phyloP scores from a whole-genome alignment of 2,329 filamentous ascomycete species.

The Coniochaeta hoffmannii region DNA sequence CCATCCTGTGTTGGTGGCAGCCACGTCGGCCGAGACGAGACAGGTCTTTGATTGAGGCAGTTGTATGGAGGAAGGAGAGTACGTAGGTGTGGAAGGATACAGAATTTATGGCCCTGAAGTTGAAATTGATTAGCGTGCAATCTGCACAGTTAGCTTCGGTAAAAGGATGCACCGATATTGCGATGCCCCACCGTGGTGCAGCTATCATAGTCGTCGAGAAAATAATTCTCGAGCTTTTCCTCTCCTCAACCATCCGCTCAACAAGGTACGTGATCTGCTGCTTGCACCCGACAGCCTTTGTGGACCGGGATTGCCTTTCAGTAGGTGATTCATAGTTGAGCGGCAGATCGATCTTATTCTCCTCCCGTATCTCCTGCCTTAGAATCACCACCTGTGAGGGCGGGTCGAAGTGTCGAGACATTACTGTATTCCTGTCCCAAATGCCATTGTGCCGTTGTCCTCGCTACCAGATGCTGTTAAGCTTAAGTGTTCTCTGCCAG shows the following conservation, averaged over 20 bases:
- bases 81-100: neutral
- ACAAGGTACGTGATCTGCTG: constrained; percentile 25
- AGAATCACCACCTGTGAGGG: constrained; percentile 69
- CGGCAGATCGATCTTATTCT: constrained; percentile 48
- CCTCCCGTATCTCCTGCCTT: constrained; percentile 86
- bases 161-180: neutral
- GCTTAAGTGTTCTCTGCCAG: neutral
- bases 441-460: neutral
- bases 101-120: constrained; percentile 4
- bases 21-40: neutral
- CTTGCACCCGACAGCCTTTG: constrained; percentile 24
- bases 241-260: constrained; percentile 30
- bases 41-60: constrained; percentile 5
- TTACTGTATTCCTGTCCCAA: too few species aligned
- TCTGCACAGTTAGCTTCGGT: neutral
- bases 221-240: constrained; percentile 11
- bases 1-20: constrained; percentile 43
- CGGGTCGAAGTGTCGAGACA: constrained; percentile 81
- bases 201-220: neutral
- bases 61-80: constrained; percentile 2
- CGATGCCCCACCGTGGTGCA: neutral
- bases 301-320: constrained; percentile 39
- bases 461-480: too few species aligned
- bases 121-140: neutral
- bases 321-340: constrained; percentile 47